A percentile compares a stretch with the other conserved stretches of the same genome.
phyloP scores from a whole-genome alignment of 306 rosid genomes.

The Astragalus glycyphyllos region DNA sequence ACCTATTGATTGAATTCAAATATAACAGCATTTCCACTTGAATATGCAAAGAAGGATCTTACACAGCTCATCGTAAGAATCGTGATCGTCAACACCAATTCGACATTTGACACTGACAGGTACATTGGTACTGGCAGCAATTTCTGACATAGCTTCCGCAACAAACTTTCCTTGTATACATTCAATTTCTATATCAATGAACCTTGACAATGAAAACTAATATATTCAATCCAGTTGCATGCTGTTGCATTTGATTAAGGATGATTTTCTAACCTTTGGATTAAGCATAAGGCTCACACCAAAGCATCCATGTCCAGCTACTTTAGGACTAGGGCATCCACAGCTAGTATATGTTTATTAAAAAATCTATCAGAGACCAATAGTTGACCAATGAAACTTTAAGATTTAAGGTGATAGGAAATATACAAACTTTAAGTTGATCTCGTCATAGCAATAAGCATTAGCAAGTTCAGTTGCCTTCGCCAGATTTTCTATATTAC shows the following conservation, averaged over 20 bases:
- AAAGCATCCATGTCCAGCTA: constrained; percentile 98
- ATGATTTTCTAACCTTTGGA: constrained; percentile 77
- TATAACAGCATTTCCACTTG: constrained; percentile 24
- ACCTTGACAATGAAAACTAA: constrained; percentile 26
- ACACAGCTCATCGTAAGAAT: constrained; percentile 94
- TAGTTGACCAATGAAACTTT: constrained; percentile 20
- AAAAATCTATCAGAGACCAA: constrained; percentile 18
- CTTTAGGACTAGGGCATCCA: constrained; percentile 96
- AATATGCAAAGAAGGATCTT: constrained; percentile 48
- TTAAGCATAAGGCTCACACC: constrained; percentile 95
- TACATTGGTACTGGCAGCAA: constrained; percentile 82
- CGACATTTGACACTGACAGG: constrained; percentile 95
- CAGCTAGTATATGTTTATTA: constrained; percentile 53
- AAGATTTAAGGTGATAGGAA: constrained; percentile 25
- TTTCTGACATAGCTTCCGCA: constrained; percentile 92
- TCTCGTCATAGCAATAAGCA: constrained; percentile 82
- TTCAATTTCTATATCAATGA: constrained; percentile 58
- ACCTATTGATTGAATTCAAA: constrained; percentile 22
- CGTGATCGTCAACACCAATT: constrained; percentile 91
- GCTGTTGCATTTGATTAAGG: constrained; percentile 22
- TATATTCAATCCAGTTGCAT: constrained; percentile 32
- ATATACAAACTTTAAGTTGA: constrained; percentile 76
- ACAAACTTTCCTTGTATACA: constrained; percentile 86
- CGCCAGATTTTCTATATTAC: constrained; percentile 75
- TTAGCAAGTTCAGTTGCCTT: constrained; percentile 89